Evolutionary conservation across 2,329 filamentous ascomycete species (phyloP), one percentile per base, ranked within the genome.

Genomic region (Coniochaeta ligniaria): DNA sequence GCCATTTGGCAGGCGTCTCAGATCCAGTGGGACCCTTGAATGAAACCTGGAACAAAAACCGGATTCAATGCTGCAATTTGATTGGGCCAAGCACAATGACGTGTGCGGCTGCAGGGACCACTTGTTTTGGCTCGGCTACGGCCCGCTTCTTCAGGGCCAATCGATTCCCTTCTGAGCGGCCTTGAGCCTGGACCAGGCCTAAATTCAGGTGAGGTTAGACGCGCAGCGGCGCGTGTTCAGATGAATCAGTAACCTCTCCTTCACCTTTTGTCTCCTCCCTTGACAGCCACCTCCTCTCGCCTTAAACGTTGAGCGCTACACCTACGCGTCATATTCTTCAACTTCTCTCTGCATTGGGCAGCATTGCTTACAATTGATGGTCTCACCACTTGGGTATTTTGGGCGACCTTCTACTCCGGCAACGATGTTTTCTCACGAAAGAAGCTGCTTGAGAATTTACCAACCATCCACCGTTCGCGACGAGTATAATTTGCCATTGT

Each of bases 31-130:
- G 24, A 6, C 26, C 47, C 47, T 52, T 5, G 24, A 52, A 22
- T 56, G 54, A 56, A 56, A 56, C 54, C 12, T 56, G 54, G 38
- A 56, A 56, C 54, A 56, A 38, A 38, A 56, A 56, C 54, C 54
- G 54, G 54, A 56, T 56, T 56, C 31, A 31, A 3, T 8, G 6
- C 6, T 5, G 35, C 17, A 41, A 2, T 28, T 16, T 56, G 31
- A 56, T 56, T 56, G 54, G 54, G 11, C 11, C 9, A 38, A 6
- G 54, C 24, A 38, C 54, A 36, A 56, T 56, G 54, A 56, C 54
- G 54, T 56, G 17, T 36, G n/a, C n/a, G 54, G 54, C 50, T 56
- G 54, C 54, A 36, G 54, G 2, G 6, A 47, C 43, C 22, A 7
- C 43, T 47, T 20, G 20, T 41, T 5, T 9, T 52, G 47, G 14